Conservation (phyloP, 345 rosid genomes). For the Murraya paniculata region DNA sequence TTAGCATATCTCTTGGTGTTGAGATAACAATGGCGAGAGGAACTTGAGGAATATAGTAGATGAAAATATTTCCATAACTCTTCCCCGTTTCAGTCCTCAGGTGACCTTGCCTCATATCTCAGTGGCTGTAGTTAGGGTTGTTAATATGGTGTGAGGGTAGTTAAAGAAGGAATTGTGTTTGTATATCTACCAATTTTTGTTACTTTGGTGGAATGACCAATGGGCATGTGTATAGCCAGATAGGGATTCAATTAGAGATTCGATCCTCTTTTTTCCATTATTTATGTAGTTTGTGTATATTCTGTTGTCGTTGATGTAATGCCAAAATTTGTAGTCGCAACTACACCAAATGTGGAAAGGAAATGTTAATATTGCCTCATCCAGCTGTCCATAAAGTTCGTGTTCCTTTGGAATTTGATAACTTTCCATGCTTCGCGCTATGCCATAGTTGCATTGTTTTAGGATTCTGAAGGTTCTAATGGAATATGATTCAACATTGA, state of each 20-base stretch:
- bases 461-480: too few species aligned
- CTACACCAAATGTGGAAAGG: constrained; percentile 3
- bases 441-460: too few species aligned
- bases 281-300: constrained; percentile 29
- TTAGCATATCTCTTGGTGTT: neutral
- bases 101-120: neutral
- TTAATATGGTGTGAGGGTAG: constrained; percentile 7
- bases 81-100: constrained; percentile 13
- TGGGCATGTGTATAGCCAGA: constrained; percentile 32
- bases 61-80: neutral
- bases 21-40: neutral
- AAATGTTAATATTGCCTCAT: constrained; percentile 17
- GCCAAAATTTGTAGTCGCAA: constrained; percentile 15
- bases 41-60: constrained; percentile 2
- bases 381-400: neutral
- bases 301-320: constrained; percentile 19
- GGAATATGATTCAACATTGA: neutral
- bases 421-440: too few species aligned
- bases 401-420: neutral
- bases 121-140: neutral
- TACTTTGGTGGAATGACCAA: constrained; percentile 21
- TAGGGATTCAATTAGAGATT: constrained; percentile 12
- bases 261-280: neutral
- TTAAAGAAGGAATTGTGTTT: constrained; percentile 5
- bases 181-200: constrained; percentile 34